phyloP scores from a whole-genome alignment of 352 stramenopile genomes.

The Globisporangium barbulae region DNA sequence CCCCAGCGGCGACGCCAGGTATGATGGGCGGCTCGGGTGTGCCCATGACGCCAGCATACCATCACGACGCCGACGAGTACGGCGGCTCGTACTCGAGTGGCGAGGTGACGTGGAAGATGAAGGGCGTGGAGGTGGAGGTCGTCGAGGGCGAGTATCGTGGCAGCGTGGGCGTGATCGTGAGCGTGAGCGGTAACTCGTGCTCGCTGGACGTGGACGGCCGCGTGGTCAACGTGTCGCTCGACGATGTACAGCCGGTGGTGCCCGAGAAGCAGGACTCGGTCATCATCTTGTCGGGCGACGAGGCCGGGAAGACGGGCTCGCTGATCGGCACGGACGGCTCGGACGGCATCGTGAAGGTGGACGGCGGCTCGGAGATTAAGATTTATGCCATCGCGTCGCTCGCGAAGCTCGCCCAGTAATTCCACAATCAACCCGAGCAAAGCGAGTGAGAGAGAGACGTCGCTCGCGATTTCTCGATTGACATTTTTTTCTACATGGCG shows the following conservation, averaged over 20 bases:
- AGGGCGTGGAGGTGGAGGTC: constrained; percentile 83
- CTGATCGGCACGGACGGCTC: constrained; percentile 84
- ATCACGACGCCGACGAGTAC: constrained; percentile 45
- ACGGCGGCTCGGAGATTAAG: constrained; percentile 87
- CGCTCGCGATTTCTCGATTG: constrained; percentile 2
- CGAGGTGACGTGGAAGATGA: constrained; percentile 88
- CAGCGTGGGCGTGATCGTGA: constrained; percentile 75
- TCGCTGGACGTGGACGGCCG: constrained; percentile 80
- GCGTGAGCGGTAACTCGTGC: constrained; percentile 64
- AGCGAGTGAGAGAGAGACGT: not conserved
- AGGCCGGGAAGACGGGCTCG: constrained; percentile 80
- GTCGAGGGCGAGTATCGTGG: constrained; percentile 58
- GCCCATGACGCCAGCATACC: constrained; percentile 77
- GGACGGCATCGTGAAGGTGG: constrained; percentile 88
- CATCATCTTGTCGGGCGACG: constrained; percentile 83
- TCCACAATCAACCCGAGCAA: not conserved
- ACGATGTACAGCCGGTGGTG: constrained; percentile 69
- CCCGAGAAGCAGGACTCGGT: constrained; percentile 87
- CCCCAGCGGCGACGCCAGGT: constrained; percentile 66
- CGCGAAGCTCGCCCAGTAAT: constrained; percentile 83
- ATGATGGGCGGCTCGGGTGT: constrained; percentile 63
- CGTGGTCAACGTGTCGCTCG: constrained; percentile 59
- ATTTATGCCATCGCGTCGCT: constrained; percentile 83
- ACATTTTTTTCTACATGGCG: constrained; percentile 1
- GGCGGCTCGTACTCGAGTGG: constrained; percentile 33